phyloP scores from a whole-genome alignment of 2,329 filamentous ascomycete species.

The Amesomyces nigricolor region DNA sequence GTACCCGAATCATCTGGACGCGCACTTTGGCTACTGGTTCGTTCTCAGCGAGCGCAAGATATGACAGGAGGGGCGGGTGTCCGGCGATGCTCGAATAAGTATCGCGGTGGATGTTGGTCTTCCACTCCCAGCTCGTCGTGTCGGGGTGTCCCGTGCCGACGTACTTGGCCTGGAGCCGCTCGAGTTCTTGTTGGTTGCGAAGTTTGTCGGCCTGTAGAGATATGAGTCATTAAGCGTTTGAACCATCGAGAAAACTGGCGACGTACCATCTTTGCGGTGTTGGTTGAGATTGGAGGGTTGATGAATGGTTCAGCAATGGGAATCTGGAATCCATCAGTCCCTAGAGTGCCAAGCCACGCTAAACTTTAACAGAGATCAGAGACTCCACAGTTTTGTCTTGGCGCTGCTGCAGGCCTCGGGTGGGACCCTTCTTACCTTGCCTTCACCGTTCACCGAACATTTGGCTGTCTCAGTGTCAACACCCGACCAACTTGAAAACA shows the following conservation, averaged over 20 bases:
- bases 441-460: not conserved
- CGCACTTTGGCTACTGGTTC: constrained; percentile 76
- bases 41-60: constrained; percentile 85
- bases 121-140: constrained; percentile 97
- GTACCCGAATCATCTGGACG: constrained; percentile 69
- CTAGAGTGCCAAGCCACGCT: constrained; percentile 2
- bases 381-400: not conserved
- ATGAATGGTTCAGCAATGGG: too few species aligned
- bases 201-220: constrained; percentile 80
- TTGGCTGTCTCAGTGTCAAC: too few species aligned
- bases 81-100: constrained; percentile 84
- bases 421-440: not conserved
- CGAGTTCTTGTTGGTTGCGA: constrained; percentile 93
- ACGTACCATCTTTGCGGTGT: constrained; percentile 20
- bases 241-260: not conserved
- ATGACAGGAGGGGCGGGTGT: constrained; percentile 80
- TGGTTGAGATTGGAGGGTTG: not conserved
- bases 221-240: not conserved
- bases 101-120: constrained; percentile 90
- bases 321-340: too few species aligned
- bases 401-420: constrained; percentile 2
- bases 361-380: not conserved
- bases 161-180: constrained; percentile 92
- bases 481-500: too few species aligned
- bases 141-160: constrained; percentile 94